Evolutionary conservation across 805 yeast species (phyloP).

Genomic region (Yarrowia hollandica): DNA sequence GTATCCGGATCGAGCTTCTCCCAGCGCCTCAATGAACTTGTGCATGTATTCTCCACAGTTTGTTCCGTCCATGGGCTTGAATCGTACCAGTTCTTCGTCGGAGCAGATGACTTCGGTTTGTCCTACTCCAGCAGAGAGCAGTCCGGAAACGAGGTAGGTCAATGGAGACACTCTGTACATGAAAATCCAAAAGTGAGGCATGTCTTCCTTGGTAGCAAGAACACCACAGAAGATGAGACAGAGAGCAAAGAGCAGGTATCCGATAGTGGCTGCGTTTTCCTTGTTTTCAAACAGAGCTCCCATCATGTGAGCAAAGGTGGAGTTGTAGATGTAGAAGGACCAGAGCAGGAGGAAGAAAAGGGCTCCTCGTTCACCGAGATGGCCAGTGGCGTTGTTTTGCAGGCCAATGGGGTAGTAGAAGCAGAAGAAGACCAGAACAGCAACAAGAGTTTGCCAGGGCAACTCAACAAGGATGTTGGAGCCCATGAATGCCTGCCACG

Average conservation of each 20-base stretch:
- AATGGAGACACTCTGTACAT: slow-evolving; percentile 74
- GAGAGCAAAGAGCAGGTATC: slow-evolving; percentile 58
- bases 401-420: slow-evolving; percentile 72
- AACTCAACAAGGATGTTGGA: slow-evolving; percentile 66
- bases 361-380: slow-evolving; percentile 47
- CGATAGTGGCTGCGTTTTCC: slow-evolving; percentile 64
- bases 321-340: slow-evolving; percentile 51
- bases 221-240: slow-evolving; percentile 78
- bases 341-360: slow-evolving; percentile 44
- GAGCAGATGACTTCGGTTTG: slow-evolving; percentile 52
- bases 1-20: slow-evolving; percentile 46
- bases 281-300: slow-evolving; percentile 43
- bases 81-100: slow-evolving; percentile 48
- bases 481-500: slow-evolving; percentile 62
- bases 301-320: slow-evolving; percentile 44
- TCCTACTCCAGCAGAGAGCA: slow-evolving; percentile 51
- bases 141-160: slow-evolving; percentile 62
- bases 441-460: slow-evolving; percentile 62
- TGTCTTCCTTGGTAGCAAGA: slow-evolving; percentile 52
- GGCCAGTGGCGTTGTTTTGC: slow-evolving; percentile 47
- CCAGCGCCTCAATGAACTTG: slow-evolving; percentile 42
- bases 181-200: slow-evolving; percentile 78
- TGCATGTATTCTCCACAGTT: slow-evolving; percentile 60
- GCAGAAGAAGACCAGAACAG: slow-evolving; percentile 60
- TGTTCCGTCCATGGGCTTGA: slow-evolving; percentile 57